Base-by-base conservation (phyloP, 1,139 yeast genomes). In the Geotrichum cucujoidarum region DNA sequence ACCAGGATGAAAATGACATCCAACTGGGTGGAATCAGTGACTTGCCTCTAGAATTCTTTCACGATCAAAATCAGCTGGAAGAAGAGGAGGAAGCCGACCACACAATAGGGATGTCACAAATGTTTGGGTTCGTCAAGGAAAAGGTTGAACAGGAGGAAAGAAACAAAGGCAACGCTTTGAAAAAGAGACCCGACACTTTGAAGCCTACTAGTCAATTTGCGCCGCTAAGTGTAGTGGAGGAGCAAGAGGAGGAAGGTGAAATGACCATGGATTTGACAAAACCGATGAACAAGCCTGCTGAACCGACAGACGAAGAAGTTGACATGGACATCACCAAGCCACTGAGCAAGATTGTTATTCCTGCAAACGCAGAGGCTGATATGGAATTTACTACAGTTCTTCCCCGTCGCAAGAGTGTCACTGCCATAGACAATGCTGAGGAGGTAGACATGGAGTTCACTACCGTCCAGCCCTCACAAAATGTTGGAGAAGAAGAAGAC, bases 391-490 rank as follows among this genome's bases (percentile, higher is more conserved):
- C 52, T 11, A 38, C 25, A n/a, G 31, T 49, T 3, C 25, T 27
- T 4, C 27, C 36, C 13, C 18, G 11, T n/a, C 21, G 44, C 18
- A 13, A 17, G 20, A n/a, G 25, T 34, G 25, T 36, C n/a, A 17
- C 10, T 3, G 45, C 45, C 21, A 43, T 11, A 45, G 36, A 30
- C 14, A 47, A 46, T 5, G 44, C 39, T 13, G 55, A 48, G 8
- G 52, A 51, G 13, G 45, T 43, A 36, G 49, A 53, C 6, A 54
- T 59, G 61, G 57, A 57, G 13, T 33, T 60, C 36, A 59, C 62
- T 2, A 47, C 36, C 18, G 34, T 14, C 29, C 3, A 33, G 39
- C 34, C 14, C 6, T 27, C 24, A 4, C 18, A 33, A 25, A 45
- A 10, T 45, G n/a, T n/a, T n/a, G n/a, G n/a, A n/a, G 42, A 40